These are phyloP conservation scores for Reticulomyxa filosa DNA, from an alignment of 78 protist species.

Conservation along the genomic window DNA sequence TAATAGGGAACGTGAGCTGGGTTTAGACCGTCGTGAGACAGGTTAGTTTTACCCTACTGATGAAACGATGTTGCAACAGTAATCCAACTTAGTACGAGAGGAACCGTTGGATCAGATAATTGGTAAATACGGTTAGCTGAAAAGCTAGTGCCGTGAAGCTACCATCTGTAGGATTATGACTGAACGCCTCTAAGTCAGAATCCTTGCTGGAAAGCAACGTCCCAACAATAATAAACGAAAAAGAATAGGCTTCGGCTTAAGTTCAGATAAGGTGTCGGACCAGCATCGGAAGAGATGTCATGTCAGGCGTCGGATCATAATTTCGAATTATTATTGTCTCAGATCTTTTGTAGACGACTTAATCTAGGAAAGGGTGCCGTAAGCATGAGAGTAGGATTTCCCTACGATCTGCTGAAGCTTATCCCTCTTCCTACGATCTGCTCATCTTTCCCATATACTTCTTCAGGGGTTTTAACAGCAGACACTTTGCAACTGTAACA, in stretches of 20 bases:
- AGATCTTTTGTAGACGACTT: conserved; percentile 20
- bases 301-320: background rate
- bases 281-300: background rate
- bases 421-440: no score
- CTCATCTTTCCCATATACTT: background rate
- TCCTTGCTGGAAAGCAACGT: conserved; percentile 9
- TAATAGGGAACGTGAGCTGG: conserved; percentile 72
- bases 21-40: conserved; percentile 80
- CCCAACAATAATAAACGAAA: background rate
- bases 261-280: background rate
- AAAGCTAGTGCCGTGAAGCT: conserved; percentile 31
- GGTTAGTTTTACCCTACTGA: conserved; percentile 67
- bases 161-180: conserved; percentile 31
- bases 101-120: conserved; percentile 37
- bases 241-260: background rate
- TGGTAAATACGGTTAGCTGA: conserved; percentile 31
- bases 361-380: conserved; percentile 10
- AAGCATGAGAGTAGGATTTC: no score
- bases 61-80: conserved; percentile 18
- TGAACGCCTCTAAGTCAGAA: conserved; percentile 59
- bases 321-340: background rate
- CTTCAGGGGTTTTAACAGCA: background rate
- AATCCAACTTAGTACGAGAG: conserved; percentile 52
- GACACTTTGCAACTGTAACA: background rate
- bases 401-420: background rate